Percentiles rank a stretch among this genome's conserved stretches.
Evolutionary conservation across 2,329 filamentous ascomycete species (phyloP).

Genomic region (Aspergillus fischeri): DNA sequence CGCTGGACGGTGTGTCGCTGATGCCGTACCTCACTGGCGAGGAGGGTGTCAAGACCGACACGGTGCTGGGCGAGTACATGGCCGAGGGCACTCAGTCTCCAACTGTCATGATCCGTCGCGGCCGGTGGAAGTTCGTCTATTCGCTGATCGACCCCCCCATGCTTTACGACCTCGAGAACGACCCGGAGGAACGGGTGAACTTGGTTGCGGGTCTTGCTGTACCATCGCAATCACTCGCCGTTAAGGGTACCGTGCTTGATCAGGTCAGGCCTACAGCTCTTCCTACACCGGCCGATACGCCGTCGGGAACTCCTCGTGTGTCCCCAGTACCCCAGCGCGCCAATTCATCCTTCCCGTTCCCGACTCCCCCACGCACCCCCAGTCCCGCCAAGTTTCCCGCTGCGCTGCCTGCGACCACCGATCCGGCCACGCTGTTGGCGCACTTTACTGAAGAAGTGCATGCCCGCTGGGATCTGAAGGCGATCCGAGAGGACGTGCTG

Average conservation of each 20-base stretch:
- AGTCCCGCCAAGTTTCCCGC: conserved; percentile 33
- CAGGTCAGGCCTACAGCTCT: conserved; percentile 17
- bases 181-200: conserved; percentile 75
- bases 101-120: conserved; percentile 89
- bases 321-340: conserved; percentile 24
- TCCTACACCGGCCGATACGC: conserved; percentile 32
- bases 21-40: conserved; percentile 66
- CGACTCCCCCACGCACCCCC: conserved; percentile 37
- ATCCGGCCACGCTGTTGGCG: conserved; percentile 48
- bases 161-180: conserved; percentile 72
- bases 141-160: conserved; percentile 81
- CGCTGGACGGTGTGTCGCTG: conserved; percentile 79
- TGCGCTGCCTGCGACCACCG: conserved; percentile 28
- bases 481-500: conserved; percentile 70
- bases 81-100: conserved; percentile 86
- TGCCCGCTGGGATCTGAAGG: conserved; percentile 74
- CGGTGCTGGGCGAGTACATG: conserved; percentile 92
- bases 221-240: conserved; percentile 34
- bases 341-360: conserved; percentile 26
- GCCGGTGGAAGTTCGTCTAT: conserved; percentile 84
- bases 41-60: conserved; percentile 62
- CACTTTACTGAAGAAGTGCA: conserved; percentile 71
- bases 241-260: conserved; percentile 33
- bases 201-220: conserved; percentile 43
- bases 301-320: conserved; percentile 26